Evolutionary conservation across 495 filamentous ascomycete genomes (phyloP).

Genomic region (Penicillium nucicola): DNA sequence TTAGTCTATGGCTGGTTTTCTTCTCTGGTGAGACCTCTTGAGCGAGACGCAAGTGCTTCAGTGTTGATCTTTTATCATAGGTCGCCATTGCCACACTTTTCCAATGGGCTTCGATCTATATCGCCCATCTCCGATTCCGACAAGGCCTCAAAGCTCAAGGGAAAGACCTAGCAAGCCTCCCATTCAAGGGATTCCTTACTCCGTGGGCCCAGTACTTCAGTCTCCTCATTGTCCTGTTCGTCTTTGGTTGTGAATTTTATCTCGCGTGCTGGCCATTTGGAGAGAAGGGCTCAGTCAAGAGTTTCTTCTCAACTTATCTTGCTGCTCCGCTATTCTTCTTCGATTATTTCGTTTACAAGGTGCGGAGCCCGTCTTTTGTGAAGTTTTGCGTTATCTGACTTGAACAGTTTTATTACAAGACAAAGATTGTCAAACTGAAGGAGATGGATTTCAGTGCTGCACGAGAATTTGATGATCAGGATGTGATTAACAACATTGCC

Average conservation of each 20-base stretch:
- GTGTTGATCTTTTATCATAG: conserved; percentile 1
- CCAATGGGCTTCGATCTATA: conserved; percentile 54
- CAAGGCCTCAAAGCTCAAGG: conserved; percentile 54
- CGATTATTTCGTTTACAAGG: conserved; percentile 29
- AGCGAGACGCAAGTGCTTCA: neutral
- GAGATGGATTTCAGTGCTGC: conserved; percentile 27
- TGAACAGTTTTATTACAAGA: conserved; percentile 16
- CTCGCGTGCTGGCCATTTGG: conserved; percentile 37
- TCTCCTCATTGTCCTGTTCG: conserved; percentile 54
- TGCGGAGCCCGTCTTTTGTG: neutral
- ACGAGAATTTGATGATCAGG: conserved; percentile 24
- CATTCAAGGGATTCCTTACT: conserved; percentile 55
- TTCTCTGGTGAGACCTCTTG: conserved; percentile 13
- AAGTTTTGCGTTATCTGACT: neutral
- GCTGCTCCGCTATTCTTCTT: conserved; percentile 27
- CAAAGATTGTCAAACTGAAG: conserved; percentile 20
- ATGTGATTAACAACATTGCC: conserved; percentile 11
- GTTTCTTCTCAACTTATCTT: conserved; percentile 28
- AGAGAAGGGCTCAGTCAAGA: conserved; percentile 24
- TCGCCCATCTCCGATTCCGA: conserved; percentile 64
- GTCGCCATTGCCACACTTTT: conserved; percentile 28
- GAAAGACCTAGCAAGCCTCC: conserved; percentile 45
- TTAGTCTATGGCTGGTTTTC: conserved; percentile 29
- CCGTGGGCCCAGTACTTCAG: conserved; percentile 59
- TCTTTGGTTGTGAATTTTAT: conserved; percentile 59